These are phyloP conservation scores for Jaltomata sinuosa DNA, from an alignment of 257 asterid genomes.

Conservation along the genomic window DNA sequence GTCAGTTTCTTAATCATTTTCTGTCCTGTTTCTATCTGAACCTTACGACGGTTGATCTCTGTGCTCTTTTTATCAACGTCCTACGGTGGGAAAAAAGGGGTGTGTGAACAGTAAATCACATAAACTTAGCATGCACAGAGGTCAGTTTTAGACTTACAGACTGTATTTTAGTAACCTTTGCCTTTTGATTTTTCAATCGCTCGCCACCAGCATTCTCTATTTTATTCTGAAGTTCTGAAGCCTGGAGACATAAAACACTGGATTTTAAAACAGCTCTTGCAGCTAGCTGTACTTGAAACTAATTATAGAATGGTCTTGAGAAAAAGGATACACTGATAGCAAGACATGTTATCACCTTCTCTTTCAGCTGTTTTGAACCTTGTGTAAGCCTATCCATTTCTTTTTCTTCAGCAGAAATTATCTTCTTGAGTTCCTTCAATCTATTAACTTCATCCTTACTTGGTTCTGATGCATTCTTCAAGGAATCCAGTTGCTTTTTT, in stretches of 20 bases:
- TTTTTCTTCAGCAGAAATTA: slow-evolving; percentile 63
- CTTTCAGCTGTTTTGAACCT: slow-evolving; percentile 73
- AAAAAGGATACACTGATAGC: neutral
- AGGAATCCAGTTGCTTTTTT: slow-evolving; percentile 61
- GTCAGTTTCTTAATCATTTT: slow-evolving; percentile 61
- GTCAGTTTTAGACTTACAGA: slow-evolving; percentile 46
- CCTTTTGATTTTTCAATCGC: slow-evolving; percentile 60
- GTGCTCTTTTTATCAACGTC: slow-evolving; percentile 68
- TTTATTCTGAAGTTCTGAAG: slow-evolving; percentile 72
- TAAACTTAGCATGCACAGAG: neutral
- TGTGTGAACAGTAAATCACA: neutral
- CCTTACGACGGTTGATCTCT: slow-evolving; percentile 80
- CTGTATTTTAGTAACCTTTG: slow-evolving; percentile 58
- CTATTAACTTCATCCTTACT: slow-evolving; percentile 54
- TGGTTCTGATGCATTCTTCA: slow-evolving; percentile 62
- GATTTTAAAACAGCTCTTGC: neutral
- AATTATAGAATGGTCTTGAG: neutral
- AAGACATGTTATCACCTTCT: slow-evolving; percentile 45
- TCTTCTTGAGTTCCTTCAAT: slow-evolving; percentile 50
- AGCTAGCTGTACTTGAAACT: neutral
- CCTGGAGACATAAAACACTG: slow-evolving; percentile 27
- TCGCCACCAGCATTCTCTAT: slow-evolving; percentile 98
- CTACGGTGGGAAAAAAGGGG: slow-evolving; percentile 18
- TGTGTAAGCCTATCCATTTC: slow-evolving; percentile 65
- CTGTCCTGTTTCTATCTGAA: slow-evolving; percentile 74